Percentiles rank a stretch among this genome's conserved stretches.
Conservation (phyloP, 495 filamentous ascomycete species). For the Friedmanniomyces endolithicus region DNA sequence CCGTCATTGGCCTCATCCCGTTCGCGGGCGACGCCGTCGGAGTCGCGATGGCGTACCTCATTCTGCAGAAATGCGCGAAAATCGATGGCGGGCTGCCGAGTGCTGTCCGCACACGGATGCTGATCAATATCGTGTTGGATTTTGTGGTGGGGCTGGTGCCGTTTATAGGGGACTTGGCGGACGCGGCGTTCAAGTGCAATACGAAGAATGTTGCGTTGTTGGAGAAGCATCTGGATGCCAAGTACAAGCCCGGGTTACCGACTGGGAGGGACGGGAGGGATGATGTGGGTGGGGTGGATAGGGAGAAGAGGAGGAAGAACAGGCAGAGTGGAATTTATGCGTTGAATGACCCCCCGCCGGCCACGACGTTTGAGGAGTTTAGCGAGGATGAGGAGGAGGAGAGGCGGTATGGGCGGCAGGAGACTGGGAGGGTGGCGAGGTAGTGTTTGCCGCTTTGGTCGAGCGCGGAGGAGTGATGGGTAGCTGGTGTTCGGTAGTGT, state of each 20-base stretch:
- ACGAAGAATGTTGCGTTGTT: conserved; percentile 27
- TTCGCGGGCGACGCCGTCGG: conserved; percentile 64
- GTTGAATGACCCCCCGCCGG: conserved; percentile 22
- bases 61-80: conserved; percentile 51
- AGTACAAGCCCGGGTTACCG: conserved; percentile 22
- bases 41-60: conserved; percentile 51
- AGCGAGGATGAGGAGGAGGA: conserved; percentile 24
- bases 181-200: conserved; percentile 40
- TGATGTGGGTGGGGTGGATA: conserved; percentile 7
- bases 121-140: conserved; percentile 64
- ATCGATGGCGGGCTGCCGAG: conserved; percentile 60
- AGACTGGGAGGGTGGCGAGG: background rate
- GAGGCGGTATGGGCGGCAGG: conserved; percentile 1
- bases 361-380: conserved; percentile 31
- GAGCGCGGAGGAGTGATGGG: background rate
- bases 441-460: background rate
- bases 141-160: conserved; percentile 74
- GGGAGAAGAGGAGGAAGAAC: conserved; percentile 11
- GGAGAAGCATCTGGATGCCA: conserved; percentile 27
- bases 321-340: conserved; percentile 11
- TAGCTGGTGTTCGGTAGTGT: too few relatives aligned
- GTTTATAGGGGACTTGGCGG: conserved; percentile 70
- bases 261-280: conserved; percentile 11
- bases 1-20: conserved; percentile 69
- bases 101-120: conserved; percentile 49